Evolutionary conservation across 495 filamentous ascomycete species (phyloP), one percentile per base, ranked within the genome.

Genomic region (Hypoxylon perforatum): DNA sequence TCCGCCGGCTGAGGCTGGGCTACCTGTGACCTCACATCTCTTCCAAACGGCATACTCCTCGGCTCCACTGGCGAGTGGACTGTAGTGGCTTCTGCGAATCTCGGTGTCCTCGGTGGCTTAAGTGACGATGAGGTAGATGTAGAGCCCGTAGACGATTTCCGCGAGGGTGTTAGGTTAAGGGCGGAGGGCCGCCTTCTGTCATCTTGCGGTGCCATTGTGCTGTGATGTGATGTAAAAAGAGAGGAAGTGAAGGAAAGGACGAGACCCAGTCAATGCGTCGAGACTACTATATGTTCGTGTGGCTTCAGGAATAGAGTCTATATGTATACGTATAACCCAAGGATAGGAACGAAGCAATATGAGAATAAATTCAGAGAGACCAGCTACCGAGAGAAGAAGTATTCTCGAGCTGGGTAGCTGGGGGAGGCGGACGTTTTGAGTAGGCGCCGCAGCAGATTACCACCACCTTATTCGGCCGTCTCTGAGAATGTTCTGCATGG

Each of bases 1-100:
- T 97, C 93, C 42, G 88, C 92, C 17, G 89, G 89, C 65, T 91
- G 88, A 42, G 88, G 77, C 65, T 89, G 84, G 57, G 84, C 82
- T 69, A 87, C 81, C 52, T 83, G 78, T 48, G 83, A 81, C 46
- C 83, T 82, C 25, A 86, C 85, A 65, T 91, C 87, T 56, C 61
- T 67, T 67, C 59, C 86, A 73, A 96, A 95, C 1, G 92, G 92
- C 4, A 85, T 85, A 59, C 81, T 78, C 19, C 67, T 75, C 4
- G 82, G 79, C 45, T 90, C 91, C 70, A 95, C 83, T 53, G 93
- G 93, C 22, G 93, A 97, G 77, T 94, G 83, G 50, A 97, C 90
- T 18, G 92, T 84, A 6, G 93, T 96, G 30, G 92, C 92, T 80
- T 97, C 93, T 38, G 92, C 92, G 72, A 97, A 97, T 63, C 93